Evolutionary conservation across 179 eudicot genomes (phyloP), one percentile per base, ranked within the genome.

Genomic region (Beta lomatogona): DNA sequence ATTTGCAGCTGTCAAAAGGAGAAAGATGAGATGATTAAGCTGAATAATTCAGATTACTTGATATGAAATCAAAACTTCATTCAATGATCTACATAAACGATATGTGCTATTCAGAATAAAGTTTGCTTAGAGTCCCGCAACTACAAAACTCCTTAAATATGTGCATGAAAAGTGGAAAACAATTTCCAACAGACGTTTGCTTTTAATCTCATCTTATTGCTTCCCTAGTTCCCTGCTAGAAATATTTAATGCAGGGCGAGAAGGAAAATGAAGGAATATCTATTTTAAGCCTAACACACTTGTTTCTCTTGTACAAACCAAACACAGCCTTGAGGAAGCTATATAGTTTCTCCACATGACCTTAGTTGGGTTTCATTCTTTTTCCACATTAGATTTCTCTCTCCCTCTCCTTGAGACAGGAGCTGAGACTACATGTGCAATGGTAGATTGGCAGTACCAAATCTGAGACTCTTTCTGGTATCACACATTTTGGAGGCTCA

Each of bases 1-100:
- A 85, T 92, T 94, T 58, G 94, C 94, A 91, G 97, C 98, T 94
- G 94, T 81, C 66, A 50, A 58, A 82, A 64, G 36, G 36, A 48
- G 68, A 64, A 41, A 74, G 11, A 25, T 14, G 59, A 31, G 18
- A 64, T 64, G 44, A 28, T 11, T 60, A 55, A 14, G 16, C 14
- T n/a, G 5, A n/a, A 60, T 2, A 60, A 0, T 18, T 6, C 3
- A 28, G 64, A 60, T 19, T 19, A 60, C 1, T 60, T 5, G 48
- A 44, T 0, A 3, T 3, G 0, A 48, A 19, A 44, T 31, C 36
- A 60, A 19, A 48, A 36, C 19, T 18, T n/a, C n/a, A n/a, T 50
- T 54, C 16, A 48, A 72, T 19, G 75, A 21, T 11, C 14, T 19
- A 55, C 16, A 12, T 48, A 6, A 48, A 48, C 52, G n/a, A 31